Percentiles rank a stretch among this genome's conserved stretches.
These are phyloP conservation scores for Diaporthe helianthi DNA, from an alignment of 2,329 filamentous ascomycete species.

Conservation along the genomic window DNA sequence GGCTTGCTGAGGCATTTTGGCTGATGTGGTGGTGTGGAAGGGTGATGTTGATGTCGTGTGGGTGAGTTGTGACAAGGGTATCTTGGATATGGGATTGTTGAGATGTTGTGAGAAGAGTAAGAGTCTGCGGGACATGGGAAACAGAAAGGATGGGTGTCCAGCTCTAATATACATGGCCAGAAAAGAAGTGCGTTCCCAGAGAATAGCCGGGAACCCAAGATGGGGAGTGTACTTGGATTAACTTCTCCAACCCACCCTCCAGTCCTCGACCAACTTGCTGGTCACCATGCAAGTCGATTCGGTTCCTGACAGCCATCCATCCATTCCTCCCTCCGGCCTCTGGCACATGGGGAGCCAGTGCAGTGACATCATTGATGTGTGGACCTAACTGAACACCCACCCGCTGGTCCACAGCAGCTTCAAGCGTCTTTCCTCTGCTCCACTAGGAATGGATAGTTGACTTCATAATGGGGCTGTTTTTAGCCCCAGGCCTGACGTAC, in stretches of 20 bases:
- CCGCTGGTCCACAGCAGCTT: not conserved
- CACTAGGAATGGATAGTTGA: slow-evolving; percentile 18
- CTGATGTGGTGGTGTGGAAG: not conserved
- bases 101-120: not conserved
- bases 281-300: not conserved
- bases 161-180: slow-evolving; percentile 18
- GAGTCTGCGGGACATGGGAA: slow-evolving; percentile 5
- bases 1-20: slow-evolving; percentile 62
- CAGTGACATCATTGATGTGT: slow-evolving; percentile 28
- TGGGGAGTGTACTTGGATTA: not conserved
- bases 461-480: slow-evolving; percentile 27
- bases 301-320: slow-evolving; percentile 3
- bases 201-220: not conserved
- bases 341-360: not conserved
- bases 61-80: not conserved
- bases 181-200: too few species aligned
- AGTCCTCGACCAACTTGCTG: not conserved
- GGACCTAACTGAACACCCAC: slow-evolving; percentile 6
- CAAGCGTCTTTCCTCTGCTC: slow-evolving; percentile 3
- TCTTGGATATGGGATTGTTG: slow-evolving; percentile 19
- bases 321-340: not conserved
- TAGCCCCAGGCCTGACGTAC: slow-evolving; percentile 17
- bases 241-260: not conserved
- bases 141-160: not conserved
- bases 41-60: not conserved